Evolutionary conservation across 305 asterid species (phyloP), one percentile per base, ranked within the genome.

Genomic region (Ilex paraguariensis): DNA sequence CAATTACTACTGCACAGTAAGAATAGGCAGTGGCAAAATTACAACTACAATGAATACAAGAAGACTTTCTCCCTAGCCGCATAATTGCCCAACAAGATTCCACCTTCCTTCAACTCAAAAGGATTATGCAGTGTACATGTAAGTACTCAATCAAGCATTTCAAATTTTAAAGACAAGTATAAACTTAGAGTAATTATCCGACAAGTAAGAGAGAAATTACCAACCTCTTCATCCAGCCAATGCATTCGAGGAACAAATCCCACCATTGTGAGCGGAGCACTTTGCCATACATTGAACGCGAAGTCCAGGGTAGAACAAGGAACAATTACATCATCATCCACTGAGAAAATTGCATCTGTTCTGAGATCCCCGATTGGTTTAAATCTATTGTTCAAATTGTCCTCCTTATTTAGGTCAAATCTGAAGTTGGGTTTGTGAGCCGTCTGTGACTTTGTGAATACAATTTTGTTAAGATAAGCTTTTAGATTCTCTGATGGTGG

Each of bases 171-270:
- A 10, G 62, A 36, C 55, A 57, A 53, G 60, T 31, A 33, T 42
- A 59, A 56, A 54, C 51, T 7, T 3, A 32, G 60, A 54, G 14
- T 33, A 33, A 51, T 31, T 33, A 40, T 42, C 16, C 5, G 13
- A 53, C 21, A 53, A 7, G 31, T 52, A 45, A 58, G 3, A 54
- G 3, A 14, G 32, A 31, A 59, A 53, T 53, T 58, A 39, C 82
- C 62, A 39, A 85, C 93, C 87, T 77, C 75, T 54, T 68, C 60
- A 55, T 68, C 70, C 68, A 69, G 72, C 89, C 85, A 85, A 73
- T 82, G 93, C 78, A 80, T 70, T 40, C 85, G 88, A n/a, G 88
- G 88, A 54, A 82, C 87, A 67, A 82, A 85, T 44, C 92, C 92
- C 33, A 82, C 85, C 87, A 82, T 80, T 16, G 87, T 72, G 55